Evolutionary conservation across 2,329 filamentous ascomycete species (phyloP).

Genomic region (Pseudocercospora fijiensis): DNA sequence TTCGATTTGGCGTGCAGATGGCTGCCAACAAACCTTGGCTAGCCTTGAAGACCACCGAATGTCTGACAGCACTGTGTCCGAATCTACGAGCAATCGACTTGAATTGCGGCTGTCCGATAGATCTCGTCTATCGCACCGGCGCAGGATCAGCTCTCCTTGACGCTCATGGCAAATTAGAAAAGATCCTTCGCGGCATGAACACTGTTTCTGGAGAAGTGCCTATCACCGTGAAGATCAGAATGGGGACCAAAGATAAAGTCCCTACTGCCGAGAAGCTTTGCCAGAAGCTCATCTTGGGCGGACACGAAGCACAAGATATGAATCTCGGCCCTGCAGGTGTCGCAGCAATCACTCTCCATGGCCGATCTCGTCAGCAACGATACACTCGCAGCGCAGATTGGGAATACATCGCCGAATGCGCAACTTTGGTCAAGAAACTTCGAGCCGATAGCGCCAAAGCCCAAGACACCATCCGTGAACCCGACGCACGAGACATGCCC

Average conservation of each 20-base stretch:
- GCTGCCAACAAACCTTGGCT: constrained; percentile 90
- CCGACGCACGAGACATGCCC: constrained; percentile 71
- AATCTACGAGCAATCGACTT: constrained; percentile 87
- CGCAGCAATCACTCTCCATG: constrained; percentile 93
- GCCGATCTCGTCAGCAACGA: constrained; percentile 87
- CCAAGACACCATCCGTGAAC: constrained; percentile 73
- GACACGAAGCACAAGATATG: constrained; percentile 65
- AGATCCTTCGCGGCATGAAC: constrained; percentile 96
- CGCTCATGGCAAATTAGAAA: constrained; percentile 80
- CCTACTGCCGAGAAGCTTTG: constrained; percentile 80
- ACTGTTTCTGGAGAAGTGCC: constrained; percentile 85
- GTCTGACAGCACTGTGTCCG: constrained; percentile 72
- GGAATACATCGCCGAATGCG: constrained; percentile 88
- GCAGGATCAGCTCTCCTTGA: constrained; percentile 93
- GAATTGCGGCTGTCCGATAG: constrained; percentile 96
- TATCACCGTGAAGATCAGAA: constrained; percentile 92
- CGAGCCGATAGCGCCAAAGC: constrained; percentile 66
- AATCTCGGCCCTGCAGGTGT: constrained; percentile 75
- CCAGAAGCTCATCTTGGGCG: constrained; percentile 78
- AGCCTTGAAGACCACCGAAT: constrained; percentile 83
- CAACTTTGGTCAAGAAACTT: constrained; percentile 77
- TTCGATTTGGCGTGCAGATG: constrained; percentile 90
- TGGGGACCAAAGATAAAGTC: constrained; percentile 76
- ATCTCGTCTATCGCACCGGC: constrained; percentile 83
- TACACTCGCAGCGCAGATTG: constrained; percentile 94